Conservation (phyloP, 2,329 filamentous ascomycete species). For the Dactylonectria macrodidyma region DNA sequence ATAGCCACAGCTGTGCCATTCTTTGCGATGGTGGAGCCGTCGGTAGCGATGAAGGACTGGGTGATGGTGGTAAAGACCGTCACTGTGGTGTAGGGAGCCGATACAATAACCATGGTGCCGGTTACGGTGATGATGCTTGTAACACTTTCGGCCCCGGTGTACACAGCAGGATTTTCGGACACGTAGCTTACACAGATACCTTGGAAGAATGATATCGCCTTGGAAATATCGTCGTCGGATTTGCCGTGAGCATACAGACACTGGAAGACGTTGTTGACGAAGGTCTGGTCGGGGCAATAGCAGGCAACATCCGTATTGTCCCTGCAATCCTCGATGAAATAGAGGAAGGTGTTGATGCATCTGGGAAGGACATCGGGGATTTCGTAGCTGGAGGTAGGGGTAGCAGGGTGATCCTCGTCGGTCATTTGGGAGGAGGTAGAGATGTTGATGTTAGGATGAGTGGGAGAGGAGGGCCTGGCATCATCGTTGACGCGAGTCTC, state of each 20-base stretch:
- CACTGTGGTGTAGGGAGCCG: slow-evolving; percentile 67
- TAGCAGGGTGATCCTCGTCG: too few species aligned
- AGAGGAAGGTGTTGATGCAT: slow-evolving; percentile 94
- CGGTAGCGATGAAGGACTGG: slow-evolving; percentile 64
- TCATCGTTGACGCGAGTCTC: slow-evolving; percentile 16
- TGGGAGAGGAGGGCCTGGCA: too few species aligned
- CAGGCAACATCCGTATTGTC: slow-evolving; percentile 87
- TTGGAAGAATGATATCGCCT: slow-evolving; percentile 87
- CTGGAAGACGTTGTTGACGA: slow-evolving; percentile 83
- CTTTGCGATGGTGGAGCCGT: slow-evolving; percentile 61
- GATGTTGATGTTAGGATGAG: too few species aligned
- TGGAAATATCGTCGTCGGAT: slow-evolving; percentile 73
- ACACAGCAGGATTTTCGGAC: slow-evolving; percentile 83
- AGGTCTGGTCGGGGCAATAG: slow-evolving; percentile 86
- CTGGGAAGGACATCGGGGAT: slow-evolving; percentile 81
- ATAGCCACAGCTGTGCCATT: slow-evolving; percentile 64
- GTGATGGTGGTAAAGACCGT: slow-evolving; percentile 64
- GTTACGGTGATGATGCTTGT: slow-evolving; percentile 72
- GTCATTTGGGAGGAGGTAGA: too few species aligned
- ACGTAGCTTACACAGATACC: slow-evolving; percentile 89
- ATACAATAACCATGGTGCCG: slow-evolving; percentile 64
- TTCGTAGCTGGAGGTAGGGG: slow-evolving; percentile 49
- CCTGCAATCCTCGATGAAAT: slow-evolving; percentile 76
- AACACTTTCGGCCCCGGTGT: slow-evolving; percentile 79
- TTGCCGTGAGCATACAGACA: slow-evolving; percentile 86